Base-by-base conservation (phyloP, 2,329 filamentous ascomycete species). In the Hypoxylon sp. region DNA sequence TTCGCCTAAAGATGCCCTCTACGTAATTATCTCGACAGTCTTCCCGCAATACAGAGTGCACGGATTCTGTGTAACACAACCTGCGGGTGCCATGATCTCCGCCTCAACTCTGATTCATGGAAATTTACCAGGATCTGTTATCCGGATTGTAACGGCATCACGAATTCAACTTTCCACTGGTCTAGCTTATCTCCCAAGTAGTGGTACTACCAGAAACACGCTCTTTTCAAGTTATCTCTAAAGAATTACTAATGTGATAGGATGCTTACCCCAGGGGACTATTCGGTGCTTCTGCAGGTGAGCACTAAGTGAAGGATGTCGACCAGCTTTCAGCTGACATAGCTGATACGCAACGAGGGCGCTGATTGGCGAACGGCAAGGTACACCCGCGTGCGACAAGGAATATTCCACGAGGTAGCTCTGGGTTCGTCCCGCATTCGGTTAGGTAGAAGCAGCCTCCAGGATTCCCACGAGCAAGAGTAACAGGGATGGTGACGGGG, bases 251-350 rank as follows among this genome's bases (percentile, higher is more conserved):
- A 29, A 21, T 45, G 41, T 41, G 52, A 45, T 27, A 27, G 30
- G 27, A 45, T 45, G 52, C 53, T 56, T 56, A 56, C 34, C 32
- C 27, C 47, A 23, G 5, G 29, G 14, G 32, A 11, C 12, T 34
- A 47, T 27, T 21, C 14, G 19, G 5, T 34, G 32, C 27, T 30
- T 43, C 23, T 43, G 16, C 51, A 43, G 34, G 51, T 37, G 34
- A 53, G 39, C 25, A 34, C 39, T 27, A 29, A 45, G 27, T 46
- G 39, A 37, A n/a, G 19, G 6, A 55, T 34, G 34, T 34, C 30
- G 52, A 27, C 46, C 52, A 52, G 52, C 51, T 61, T 46, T 55
- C 32, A 41, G 51, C 37, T 51, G 29, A 41, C 41, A 23, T 25
- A 30, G 34, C 37, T 45, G 52, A 45, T 32, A 12, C 29, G 16